Evolutionary conservation across 2,329 filamentous ascomycete species (phyloP).

Genomic region (Hyphodiscus sp.): DNA sequence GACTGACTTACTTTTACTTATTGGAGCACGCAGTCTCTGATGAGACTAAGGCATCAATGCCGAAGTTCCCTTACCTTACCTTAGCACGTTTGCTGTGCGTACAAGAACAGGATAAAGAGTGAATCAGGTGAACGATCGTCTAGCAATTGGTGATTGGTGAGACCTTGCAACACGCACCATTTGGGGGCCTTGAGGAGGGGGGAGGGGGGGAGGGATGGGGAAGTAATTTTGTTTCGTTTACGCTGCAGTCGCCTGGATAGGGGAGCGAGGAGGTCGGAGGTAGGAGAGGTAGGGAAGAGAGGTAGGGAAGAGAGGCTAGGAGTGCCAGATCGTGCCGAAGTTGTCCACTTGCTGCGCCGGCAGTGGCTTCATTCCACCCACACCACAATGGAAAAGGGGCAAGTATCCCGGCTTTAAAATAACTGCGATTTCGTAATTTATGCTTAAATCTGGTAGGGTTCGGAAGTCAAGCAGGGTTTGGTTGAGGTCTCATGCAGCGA

Average conservation of each 20-base stretch:
- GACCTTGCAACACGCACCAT: neutral
- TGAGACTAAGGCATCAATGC: neutral
- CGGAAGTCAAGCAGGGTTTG: neutral
- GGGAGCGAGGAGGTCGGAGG: no score
- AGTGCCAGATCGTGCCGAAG: no score
- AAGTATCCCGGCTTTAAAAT: neutral
- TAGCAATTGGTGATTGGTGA: neutral
- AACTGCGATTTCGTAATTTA: neutral
- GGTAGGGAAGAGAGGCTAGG: no score
- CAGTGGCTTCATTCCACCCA: no score
- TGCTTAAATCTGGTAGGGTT: neutral
- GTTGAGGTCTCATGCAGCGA: neutral
- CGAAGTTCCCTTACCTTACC: neutral
- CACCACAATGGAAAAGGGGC: neutral
- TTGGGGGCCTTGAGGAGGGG: no score
- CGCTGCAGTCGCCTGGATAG: no score
- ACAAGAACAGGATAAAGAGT: neutral
- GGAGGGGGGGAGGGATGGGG: no score
- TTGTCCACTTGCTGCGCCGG: no score
- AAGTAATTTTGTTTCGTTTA: no score
- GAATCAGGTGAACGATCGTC: neutral
- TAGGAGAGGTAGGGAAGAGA: no score
- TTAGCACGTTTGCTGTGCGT: neutral
- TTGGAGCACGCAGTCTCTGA: neutral
- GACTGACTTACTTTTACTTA: neutral